These are phyloP conservation scores for Fusarium anguioides DNA, from an alignment of 2,329 filamentous ascomycete genomes.

Conservation along the genomic window DNA sequence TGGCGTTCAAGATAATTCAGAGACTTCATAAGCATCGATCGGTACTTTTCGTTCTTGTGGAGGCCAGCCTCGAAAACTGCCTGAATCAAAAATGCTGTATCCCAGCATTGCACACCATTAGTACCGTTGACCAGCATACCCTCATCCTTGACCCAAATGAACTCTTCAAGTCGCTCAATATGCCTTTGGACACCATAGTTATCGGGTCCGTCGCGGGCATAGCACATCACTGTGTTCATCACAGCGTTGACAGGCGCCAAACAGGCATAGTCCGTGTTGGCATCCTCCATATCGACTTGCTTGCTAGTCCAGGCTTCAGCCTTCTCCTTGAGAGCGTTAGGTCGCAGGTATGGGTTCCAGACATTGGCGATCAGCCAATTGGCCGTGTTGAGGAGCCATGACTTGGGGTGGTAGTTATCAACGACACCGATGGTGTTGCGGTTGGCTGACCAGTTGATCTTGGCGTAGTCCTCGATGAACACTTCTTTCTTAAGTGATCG, in stretches of 20 bases:
- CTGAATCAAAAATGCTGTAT: conserved; percentile 91
- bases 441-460: conserved; percentile 80
- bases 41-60: conserved; percentile 80
- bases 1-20: conserved; percentile 89
- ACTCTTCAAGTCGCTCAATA: conserved; percentile 84
- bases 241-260: conserved; percentile 90
- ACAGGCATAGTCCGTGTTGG: conserved; percentile 88
- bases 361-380: conserved; percentile 85
- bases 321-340: conserved; percentile 70
- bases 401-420: conserved; percentile 96
- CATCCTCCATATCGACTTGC: conserved; percentile 89
- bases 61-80: conserved; percentile 83
- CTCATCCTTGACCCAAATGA: conserved; percentile 89
- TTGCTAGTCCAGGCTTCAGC: conserved; percentile 87
- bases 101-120: conserved; percentile 98
- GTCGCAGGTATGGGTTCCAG: conserved; percentile 82
- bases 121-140: conserved; percentile 97
- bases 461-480: conserved; percentile 80
- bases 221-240: conserved; percentile 90
- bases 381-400: conserved; percentile 79
- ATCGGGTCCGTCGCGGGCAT: conserved; percentile 83
- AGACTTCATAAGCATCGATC: conserved; percentile 83
- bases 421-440: conserved; percentile 82
- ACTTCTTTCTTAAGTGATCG: conserved; percentile 81
- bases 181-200: conserved; percentile 79